Conservation (phyloP, 495 filamentous ascomycete species). For the Hypoxylon fragiforme region DNA sequence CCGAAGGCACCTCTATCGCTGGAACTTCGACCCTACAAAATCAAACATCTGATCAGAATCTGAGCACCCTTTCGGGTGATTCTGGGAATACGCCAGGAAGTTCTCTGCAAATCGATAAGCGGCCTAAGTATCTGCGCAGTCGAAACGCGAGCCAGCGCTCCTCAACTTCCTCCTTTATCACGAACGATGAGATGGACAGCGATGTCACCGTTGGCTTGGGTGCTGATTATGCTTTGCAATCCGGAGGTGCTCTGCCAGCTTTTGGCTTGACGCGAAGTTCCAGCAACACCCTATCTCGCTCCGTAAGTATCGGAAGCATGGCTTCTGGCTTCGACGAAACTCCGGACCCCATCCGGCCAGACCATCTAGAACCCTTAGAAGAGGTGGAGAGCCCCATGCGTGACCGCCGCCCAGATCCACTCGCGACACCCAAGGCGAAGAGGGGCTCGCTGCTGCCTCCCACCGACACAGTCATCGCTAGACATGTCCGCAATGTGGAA, state of each 20-base stretch:
- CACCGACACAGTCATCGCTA: constrained; percentile 86
- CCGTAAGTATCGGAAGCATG: constrained; percentile 91
- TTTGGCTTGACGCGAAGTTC: constrained; percentile 55
- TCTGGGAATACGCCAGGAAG: constrained; percentile 36
- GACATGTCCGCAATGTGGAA: constrained; percentile 83
- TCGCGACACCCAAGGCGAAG: constrained; percentile 55
- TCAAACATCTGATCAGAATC: constrained; percentile 36
- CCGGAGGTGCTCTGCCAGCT: constrained; percentile 72
- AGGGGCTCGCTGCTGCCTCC: constrained; percentile 58
- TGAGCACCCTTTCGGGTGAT: constrained; percentile 32
- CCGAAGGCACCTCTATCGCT: constrained; percentile 50
- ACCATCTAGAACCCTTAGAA: constrained; percentile 54
- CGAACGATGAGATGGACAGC: constrained; percentile 63
- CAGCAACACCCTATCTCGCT: constrained; percentile 66
- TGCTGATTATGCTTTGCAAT: constrained; percentile 85
- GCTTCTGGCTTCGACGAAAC: constrained; percentile 85
- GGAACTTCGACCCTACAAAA: constrained; percentile 48
- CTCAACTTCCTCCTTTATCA: constrained; percentile 73
- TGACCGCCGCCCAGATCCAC: constrained; percentile 38
- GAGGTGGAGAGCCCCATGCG: constrained; percentile 48
- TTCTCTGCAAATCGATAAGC: constrained; percentile 47
- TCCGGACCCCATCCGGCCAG: constrained; percentile 59
- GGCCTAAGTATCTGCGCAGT: constrained; percentile 73
- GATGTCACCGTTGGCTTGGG: constrained; percentile 68
- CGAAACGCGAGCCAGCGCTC: constrained; percentile 77